These are phyloP conservation scores for Xenoacremonium recifei DNA, from an alignment of 2,329 filamentous ascomycete species.

Conservation along the genomic window DNA sequence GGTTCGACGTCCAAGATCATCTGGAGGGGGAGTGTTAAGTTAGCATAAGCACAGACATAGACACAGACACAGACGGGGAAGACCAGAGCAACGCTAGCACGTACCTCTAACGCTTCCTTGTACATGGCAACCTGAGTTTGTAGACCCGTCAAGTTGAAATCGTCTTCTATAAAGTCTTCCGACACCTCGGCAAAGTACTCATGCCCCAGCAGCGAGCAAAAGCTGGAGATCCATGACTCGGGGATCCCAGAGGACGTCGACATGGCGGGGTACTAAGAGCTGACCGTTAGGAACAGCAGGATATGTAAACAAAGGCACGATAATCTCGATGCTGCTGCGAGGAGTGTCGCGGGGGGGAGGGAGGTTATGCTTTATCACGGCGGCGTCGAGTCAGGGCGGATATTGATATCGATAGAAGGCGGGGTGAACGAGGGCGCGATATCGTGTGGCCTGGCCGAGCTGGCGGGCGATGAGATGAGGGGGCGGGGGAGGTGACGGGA, in stretches of 20 bases:
- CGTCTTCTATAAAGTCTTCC: constrained; percentile 99
- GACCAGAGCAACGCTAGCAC: constrained; percentile 5
- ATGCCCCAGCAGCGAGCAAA: constrained; percentile 91
- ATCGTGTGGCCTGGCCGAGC: constrained; percentile 8
- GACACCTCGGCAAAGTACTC: constrained; percentile 99
- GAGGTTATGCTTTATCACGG: too few relatives aligned
- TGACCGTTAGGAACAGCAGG: too few relatives aligned
- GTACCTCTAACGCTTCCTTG: constrained; percentile 89
- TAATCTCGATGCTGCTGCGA: too few relatives aligned
- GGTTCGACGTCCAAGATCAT: constrained; percentile 99
- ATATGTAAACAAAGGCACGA: too few relatives aligned
- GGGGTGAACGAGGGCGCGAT: constrained; percentile 22
- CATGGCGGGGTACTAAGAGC: too few relatives aligned
- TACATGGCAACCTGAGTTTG: constrained; percentile 97
- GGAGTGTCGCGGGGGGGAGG: constrained; percentile 9
- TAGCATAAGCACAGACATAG: background rate
- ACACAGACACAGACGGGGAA: too few relatives aligned
- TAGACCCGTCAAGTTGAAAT: constrained; percentile 96
- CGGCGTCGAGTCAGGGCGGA: constrained; percentile 8
- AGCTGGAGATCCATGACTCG: constrained; percentile 98
- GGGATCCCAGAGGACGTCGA: constrained; percentile 60
- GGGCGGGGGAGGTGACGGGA: background rate
- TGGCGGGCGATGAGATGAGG: background rate
- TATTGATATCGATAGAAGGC: constrained; percentile 26
- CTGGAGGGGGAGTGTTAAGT: constrained; percentile 32